These are phyloP conservation scores for Leptographium procerum DNA, from an alignment of 2,329 filamentous ascomycete genomes.

Conservation along the genomic window DNA sequence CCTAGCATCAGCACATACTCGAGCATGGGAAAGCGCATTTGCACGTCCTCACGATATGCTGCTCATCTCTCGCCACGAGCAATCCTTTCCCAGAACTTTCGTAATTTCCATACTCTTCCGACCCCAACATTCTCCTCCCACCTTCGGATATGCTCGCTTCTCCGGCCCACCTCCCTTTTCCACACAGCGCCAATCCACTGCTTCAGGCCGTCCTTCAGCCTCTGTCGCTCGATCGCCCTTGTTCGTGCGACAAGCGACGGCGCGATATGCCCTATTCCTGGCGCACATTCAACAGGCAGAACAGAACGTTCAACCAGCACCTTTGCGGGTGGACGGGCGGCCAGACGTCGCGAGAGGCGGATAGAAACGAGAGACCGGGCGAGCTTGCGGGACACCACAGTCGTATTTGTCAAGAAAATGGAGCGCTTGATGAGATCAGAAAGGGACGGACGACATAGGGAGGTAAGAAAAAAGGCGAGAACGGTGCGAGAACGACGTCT, in stretches of 20 bases:
- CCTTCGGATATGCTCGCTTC: conserved; percentile 32
- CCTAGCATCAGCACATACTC: not conserved
- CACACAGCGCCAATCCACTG: conserved; percentile 53
- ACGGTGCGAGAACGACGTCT: conserved; percentile 43
- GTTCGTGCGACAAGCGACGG: conserved; percentile 52
- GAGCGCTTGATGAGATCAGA: conserved; percentile 49
- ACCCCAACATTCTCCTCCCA: conserved; percentile 41
- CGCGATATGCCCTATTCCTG: conserved; percentile 32
- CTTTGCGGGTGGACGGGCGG: conserved; percentile 46
- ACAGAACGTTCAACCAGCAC: conserved; percentile 52
- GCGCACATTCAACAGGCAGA: conserved; percentile 52
- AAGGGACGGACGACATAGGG: conserved; percentile 46
- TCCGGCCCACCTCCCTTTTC: conserved; percentile 38
- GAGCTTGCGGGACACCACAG: conserved; percentile 51
- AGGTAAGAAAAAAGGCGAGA: conserved; percentile 44
- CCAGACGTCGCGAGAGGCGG: conserved; percentile 49
- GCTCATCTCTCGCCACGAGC: conserved; percentile 26
- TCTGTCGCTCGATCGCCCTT: conserved; percentile 53
- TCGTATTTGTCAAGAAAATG: conserved; percentile 57
- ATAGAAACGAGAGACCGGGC: conserved; percentile 54
- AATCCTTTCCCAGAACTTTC: conserved; percentile 55
- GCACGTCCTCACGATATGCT: not conserved
- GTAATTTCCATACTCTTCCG: conserved; percentile 49
- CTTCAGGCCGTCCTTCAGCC: conserved; percentile 54
- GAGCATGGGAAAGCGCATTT: not conserved